Percentiles rank a stretch among this genome's conserved stretches.
Evolutionary conservation across 805 yeast species (phyloP).

Genomic region (Candida nanaspora): DNA sequence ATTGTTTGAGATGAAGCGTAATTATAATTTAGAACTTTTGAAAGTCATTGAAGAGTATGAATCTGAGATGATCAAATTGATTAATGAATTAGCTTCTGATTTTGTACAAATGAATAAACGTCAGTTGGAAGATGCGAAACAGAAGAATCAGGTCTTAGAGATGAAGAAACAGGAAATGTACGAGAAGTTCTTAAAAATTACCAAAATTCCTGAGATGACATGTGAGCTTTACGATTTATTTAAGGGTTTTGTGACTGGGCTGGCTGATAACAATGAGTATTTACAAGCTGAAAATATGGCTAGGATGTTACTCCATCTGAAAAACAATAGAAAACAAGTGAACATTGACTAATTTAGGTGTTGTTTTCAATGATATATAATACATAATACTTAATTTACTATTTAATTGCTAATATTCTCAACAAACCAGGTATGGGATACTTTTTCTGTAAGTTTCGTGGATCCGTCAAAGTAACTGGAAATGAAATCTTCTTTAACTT

Average conservation of each 20-base stretch:
- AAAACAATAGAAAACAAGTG: not conserved
- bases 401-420: not conserved
- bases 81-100: constrained; percentile 7
- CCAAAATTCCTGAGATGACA: constrained; percentile 12
- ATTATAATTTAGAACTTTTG: constrained; percentile 13
- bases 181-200: constrained; percentile 10
- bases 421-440: constrained; percentile 1
- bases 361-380: no score
- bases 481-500: constrained; percentile 22
- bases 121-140: constrained; percentile 9
- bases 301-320: constrained; percentile 11
- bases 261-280: constrained; percentile 3
- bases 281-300: constrained; percentile 6
- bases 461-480: constrained; percentile 3
- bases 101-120: constrained; percentile 6
- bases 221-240: constrained; percentile 10
- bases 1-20: constrained; percentile 8
- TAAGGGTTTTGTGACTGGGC: constrained; percentile 6
- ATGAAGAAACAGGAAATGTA: constrained; percentile 10
- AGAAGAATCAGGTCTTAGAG: constrained; percentile 7
- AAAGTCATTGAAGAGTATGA: constrained; percentile 13
- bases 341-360: not conserved
- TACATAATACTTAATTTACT: not conserved
- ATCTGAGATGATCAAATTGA: constrained; percentile 7
- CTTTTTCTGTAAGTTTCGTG: not conserved